Conservation (phyloP, 371 early-diverging fungal genomes). For the Rhizopus microsporus region DNA sequence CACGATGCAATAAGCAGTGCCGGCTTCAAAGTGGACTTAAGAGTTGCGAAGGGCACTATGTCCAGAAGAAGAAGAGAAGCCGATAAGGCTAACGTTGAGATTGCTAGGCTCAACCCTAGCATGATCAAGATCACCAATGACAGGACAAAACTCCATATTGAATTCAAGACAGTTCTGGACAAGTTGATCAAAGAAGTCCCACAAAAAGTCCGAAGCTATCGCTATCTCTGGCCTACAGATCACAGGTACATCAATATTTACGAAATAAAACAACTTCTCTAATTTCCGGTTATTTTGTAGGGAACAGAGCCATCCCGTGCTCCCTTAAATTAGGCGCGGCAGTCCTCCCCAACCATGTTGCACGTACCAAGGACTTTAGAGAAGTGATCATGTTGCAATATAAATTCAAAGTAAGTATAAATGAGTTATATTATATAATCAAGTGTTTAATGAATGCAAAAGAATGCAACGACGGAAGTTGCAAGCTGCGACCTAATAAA, state of each 20-base stretch:
- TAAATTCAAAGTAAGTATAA: conserved; percentile 2
- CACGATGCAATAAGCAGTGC: background rate
- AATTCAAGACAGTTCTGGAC: background rate
- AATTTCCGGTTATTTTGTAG: background rate
- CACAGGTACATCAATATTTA: background rate
- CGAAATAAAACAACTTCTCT: conserved; percentile 1
- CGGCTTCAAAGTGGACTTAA: conserved; percentile 8
- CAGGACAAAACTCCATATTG: background rate
- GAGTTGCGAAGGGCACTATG: background rate
- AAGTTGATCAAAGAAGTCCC: background rate
- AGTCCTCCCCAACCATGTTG: background rate
- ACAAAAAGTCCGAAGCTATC: background rate
- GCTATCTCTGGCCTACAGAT: background rate
- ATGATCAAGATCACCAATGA: background rate
- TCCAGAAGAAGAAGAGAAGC: background rate
- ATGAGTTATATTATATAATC: background rate
- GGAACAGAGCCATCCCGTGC: background rate
- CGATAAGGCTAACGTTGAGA: background rate
- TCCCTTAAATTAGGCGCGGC: background rate
- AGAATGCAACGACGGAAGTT: background rate
- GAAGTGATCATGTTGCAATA: background rate
- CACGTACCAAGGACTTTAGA: background rate
- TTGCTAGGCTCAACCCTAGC: background rate
- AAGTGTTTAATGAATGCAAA: conserved; percentile 9
- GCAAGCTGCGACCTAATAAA: background rate